Percentiles rank a stretch among this genome's conserved stretches.
Conservation (phyloP, 1,139 yeast genomes). For the Casaregolazyma lundiana region DNA sequence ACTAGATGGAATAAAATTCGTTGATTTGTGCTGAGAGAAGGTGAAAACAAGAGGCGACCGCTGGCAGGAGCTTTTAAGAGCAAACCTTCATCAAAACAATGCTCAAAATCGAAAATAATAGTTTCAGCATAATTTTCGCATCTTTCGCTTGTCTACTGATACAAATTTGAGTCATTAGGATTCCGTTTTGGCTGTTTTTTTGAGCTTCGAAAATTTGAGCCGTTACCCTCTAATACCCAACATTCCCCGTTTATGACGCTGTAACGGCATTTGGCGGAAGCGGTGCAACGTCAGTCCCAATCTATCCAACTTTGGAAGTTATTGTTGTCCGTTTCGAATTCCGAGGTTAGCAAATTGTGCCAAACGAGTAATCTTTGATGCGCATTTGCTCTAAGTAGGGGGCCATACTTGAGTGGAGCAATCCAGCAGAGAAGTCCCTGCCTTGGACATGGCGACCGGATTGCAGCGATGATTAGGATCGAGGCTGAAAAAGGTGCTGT, state of each 20-base stretch:
- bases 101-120: too few species aligned
- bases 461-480: constrained; percentile 24
- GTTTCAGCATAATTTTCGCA: too few species aligned
- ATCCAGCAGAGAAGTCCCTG: constrained; percentile 34
- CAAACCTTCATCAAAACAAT: too few species aligned
- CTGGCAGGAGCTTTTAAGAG: too few species aligned
- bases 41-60: too few species aligned
- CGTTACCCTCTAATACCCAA: neutral
- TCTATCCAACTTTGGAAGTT: constrained; percentile 18
- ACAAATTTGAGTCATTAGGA: too few species aligned
- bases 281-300: constrained; percentile 19
- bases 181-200: neutral
- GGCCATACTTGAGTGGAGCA: constrained; percentile 34
- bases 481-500: constrained; percentile 14
- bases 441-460: constrained; percentile 35
- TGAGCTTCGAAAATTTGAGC: neutral
- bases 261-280: constrained; percentile 31
- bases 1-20: too few species aligned
- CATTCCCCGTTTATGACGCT: constrained; percentile 17
- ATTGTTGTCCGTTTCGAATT: constrained; percentile 35
- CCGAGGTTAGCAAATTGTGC: constrained; percentile 30
- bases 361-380: constrained; percentile 31
- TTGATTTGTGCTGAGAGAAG: too few species aligned
- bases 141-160: too few species aligned
- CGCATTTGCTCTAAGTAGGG: constrained; percentile 28